Percentiles rank a stretch among this genome's conserved stretches.
These are phyloP conservation scores for Salvia splendens DNA, from an alignment of 257 asterid genomes.

Conservation along the genomic window DNA sequence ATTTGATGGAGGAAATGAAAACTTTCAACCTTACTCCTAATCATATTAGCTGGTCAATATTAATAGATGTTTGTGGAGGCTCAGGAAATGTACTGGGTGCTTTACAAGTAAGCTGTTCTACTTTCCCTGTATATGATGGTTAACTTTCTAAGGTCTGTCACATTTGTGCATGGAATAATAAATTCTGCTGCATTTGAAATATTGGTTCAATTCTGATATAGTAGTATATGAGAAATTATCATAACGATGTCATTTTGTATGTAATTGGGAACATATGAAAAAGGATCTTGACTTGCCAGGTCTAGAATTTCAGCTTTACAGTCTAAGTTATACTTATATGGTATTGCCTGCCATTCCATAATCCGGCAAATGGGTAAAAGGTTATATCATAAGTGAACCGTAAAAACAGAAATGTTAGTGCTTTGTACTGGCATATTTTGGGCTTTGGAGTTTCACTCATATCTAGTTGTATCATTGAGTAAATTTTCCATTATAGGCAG, in stretches of 20 bases:
- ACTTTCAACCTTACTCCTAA: conserved; percentile 74
- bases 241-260: background rate
- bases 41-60: conserved; percentile 86
- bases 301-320: conserved; percentile 16
- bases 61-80: conserved; percentile 76
- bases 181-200: conserved; percentile 16
- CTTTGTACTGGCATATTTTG: conserved; percentile 9
- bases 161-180: conserved; percentile 9
- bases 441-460: conserved; percentile 14
- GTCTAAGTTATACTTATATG: conserved; percentile 13
- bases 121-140: conserved; percentile 21
- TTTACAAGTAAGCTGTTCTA: conserved; percentile 53
- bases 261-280: background rate
- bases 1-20: conserved; percentile 91
- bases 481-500: background rate
- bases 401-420: background rate
- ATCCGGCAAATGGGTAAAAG: background rate
- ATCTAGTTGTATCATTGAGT: conserved; percentile 22
- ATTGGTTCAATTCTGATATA: background rate
- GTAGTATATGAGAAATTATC: conserved; percentile 1
- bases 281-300: conserved; percentile 8
- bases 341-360: conserved; percentile 9
- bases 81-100: conserved; percentile 64
- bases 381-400: background rate
- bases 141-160: conserved; percentile 31